Conservation (phyloP, 176 grass and related monocot species). For the Raddia distichophylla region DNA sequence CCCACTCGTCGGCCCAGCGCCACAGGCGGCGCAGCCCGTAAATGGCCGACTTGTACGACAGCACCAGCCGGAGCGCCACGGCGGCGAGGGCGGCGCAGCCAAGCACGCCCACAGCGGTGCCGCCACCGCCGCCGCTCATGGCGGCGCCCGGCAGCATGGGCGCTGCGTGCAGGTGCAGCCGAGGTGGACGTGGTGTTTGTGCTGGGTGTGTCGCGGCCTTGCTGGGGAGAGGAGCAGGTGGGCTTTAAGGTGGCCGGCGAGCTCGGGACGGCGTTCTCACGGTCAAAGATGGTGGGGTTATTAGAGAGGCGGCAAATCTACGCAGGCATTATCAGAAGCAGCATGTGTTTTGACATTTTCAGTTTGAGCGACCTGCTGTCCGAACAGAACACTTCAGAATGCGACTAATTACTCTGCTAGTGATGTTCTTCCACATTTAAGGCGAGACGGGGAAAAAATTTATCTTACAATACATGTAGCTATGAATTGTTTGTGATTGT, state of each 20-base stretch:
- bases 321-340: too few species aligned
- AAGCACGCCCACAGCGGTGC: neutral
- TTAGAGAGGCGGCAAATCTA: neutral
- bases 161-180: neutral
- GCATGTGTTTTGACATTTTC: constrained; percentile 10
- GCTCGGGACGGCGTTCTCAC: neutral
- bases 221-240: neutral
- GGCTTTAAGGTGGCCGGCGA: neutral
- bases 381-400: neutral
- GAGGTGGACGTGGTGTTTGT: neutral
- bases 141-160: neutral
- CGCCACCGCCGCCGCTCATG: neutral
- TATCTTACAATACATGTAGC: too few species aligned
- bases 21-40: constrained; percentile 51
- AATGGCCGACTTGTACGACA: constrained; percentile 61
- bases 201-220: neutral
- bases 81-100: constrained; percentile 42
- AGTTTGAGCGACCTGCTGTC: too few species aligned
- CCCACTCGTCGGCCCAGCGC: constrained; percentile 63
- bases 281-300: constrained; percentile 16
- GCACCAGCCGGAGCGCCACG: constrained; percentile 49
- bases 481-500: too few species aligned
- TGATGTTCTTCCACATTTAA: neutral
- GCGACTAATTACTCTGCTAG: neutral
- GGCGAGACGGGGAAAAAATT: too few species aligned